These are phyloP conservation scores for Cladophialophora carrionii DNA, from an alignment of 2,329 filamentous ascomycete species.

Conservation along the genomic window DNA sequence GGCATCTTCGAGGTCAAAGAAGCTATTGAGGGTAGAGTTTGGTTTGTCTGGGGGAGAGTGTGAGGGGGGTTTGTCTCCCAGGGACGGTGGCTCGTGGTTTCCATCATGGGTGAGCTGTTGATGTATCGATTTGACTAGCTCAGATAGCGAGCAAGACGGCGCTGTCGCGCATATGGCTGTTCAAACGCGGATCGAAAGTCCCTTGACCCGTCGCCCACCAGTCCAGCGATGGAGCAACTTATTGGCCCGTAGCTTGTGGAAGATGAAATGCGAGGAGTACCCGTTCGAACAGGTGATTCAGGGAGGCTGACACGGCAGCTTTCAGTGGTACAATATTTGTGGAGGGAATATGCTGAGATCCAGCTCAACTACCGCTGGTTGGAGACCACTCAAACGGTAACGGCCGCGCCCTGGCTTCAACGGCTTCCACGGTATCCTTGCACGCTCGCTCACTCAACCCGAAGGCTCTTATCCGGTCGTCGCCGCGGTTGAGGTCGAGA, in stretches of 20 bases:
- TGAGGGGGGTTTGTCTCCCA: constrained; percentile 50
- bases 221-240: constrained; percentile 13
- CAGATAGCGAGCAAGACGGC: constrained; percentile 23
- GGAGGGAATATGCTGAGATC: constrained; percentile 11
- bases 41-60: constrained; percentile 43
- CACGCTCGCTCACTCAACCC: background rate
- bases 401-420: background rate
- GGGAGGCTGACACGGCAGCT: constrained; percentile 24
- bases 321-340: constrained; percentile 27
- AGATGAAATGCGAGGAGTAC: constrained; percentile 20
- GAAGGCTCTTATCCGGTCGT: background rate
- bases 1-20: constrained; percentile 53
- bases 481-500: background rate
- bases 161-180: constrained; percentile 28
- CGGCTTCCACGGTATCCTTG: background rate
- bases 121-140: constrained; percentile 29
- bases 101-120: constrained; percentile 42
- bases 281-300: constrained; percentile 18
- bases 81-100: constrained; percentile 48
- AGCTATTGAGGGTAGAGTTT: constrained; percentile 53
- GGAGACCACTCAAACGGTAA: background rate
- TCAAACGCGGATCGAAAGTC: constrained; percentile 10
- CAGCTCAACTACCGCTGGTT: constrained; percentile 9
- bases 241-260: constrained; percentile 21
- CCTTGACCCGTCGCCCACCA: constrained; percentile 26